These are phyloP conservation scores for Sinapis alba DNA, from an alignment of 441 rosid genomes.

Conservation along the genomic window DNA sequence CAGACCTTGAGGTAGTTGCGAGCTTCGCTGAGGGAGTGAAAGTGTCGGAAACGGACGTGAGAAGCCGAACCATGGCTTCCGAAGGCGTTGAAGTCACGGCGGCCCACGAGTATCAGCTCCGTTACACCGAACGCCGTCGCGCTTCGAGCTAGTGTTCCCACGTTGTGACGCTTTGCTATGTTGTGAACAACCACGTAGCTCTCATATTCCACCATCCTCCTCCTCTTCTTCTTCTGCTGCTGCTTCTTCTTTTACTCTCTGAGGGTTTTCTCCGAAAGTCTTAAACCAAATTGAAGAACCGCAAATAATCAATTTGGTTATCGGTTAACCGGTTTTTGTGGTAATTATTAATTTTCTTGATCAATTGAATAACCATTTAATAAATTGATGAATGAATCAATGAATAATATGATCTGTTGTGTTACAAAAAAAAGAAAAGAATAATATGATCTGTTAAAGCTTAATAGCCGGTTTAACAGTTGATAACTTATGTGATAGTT, in stretches of 20 bases:
- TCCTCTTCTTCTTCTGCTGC: conserved; percentile 4
- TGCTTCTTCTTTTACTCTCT: not conserved
- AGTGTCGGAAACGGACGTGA: conserved; percentile 84
- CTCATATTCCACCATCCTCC: conserved; percentile 55
- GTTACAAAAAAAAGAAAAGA: too few relatives aligned
- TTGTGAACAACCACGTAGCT: conserved; percentile 93
- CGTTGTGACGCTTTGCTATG: conserved; percentile 95
- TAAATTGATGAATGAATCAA: too few relatives aligned
- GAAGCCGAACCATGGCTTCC: conserved; percentile 97
- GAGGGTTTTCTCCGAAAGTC: conserved; percentile 11
- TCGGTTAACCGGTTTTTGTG: not conserved
- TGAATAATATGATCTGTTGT: too few relatives aligned
- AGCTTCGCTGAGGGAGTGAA: conserved; percentile 76
- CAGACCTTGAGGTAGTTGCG: conserved; percentile 73
- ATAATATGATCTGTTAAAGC: too few relatives aligned
- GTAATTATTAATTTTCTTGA: not conserved
- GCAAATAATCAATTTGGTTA: not conserved
- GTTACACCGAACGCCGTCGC: conserved; percentile 92
- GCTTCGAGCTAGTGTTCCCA: conserved; percentile 87
- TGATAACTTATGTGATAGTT: too few relatives aligned
- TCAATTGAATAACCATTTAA: not conserved
- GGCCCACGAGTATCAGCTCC: conserved; percentile 86
- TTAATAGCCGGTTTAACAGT: too few relatives aligned
- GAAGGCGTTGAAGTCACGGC: conserved; percentile 91
- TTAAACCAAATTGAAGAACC: not conserved